Percentiles rank a stretch among this genome's conserved stretches.
Conservation (phyloP, 1,139 yeast genomes). For the Geotrichum cucujoidarum region DNA sequence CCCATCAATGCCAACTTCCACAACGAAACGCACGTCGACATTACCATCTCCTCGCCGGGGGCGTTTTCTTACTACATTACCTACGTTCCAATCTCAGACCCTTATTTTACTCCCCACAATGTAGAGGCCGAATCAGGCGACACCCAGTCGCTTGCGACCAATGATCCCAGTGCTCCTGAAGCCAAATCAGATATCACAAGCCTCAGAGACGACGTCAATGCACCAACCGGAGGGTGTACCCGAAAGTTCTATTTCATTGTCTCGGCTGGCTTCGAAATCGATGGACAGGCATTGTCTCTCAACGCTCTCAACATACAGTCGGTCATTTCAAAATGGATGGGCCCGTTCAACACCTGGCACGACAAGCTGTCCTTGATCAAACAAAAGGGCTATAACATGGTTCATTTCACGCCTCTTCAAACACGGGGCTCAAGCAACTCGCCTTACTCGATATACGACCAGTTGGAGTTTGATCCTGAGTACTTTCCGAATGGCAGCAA, state of each 20-base stretch:
- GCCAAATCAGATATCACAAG: constrained; percentile 10
- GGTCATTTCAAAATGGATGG: constrained; percentile 89
- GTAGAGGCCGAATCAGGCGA: background rate
- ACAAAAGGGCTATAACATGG: constrained; percentile 83
- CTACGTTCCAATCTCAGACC: constrained; percentile 28
- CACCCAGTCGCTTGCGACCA: background rate
- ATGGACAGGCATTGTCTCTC: constrained; percentile 57
- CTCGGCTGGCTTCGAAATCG: constrained; percentile 65
- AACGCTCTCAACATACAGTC: constrained; percentile 82
- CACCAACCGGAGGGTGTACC: constrained; percentile 40
- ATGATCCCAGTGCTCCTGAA: background rate
- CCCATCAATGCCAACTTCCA: constrained; percentile 42
- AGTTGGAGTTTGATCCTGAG: constrained; percentile 64
- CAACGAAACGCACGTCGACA: constrained; percentile 52
- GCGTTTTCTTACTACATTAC: constrained; percentile 53
- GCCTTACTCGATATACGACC: constrained; percentile 89
- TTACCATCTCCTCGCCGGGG: constrained; percentile 68
- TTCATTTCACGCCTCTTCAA: constrained; percentile 93
- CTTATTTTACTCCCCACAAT: constrained; percentile 20
- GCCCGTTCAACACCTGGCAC: constrained; percentile 61
- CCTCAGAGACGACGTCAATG: constrained; percentile 5
- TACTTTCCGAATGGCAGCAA: constrained; percentile 48
- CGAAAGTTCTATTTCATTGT: constrained; percentile 69
- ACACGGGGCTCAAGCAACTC: constrained; percentile 83
- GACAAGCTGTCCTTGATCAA: constrained; percentile 55